Evolutionary conservation across 352 stramenopile species (phyloP), one percentile per base, ranked within the genome.

Genomic region (Peronospora farinosa): DNA sequence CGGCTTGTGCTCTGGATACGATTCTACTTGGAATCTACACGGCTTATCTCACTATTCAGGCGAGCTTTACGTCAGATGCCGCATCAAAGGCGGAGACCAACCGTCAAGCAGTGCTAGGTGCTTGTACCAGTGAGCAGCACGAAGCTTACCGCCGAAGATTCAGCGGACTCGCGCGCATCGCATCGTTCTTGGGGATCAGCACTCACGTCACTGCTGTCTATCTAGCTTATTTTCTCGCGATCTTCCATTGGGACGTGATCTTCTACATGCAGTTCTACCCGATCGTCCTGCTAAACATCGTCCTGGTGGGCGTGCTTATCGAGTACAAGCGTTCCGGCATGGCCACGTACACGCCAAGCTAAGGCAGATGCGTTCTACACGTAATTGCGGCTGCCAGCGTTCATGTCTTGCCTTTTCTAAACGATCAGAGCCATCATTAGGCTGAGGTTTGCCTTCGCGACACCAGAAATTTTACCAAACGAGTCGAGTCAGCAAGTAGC

Each of bases 161-260:
- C 61, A 30, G 58, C 41, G 48, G 64, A 40, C 54, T 92, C 13
- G 74, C 88, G 51, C 78, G 80, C 25, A 38, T 88, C 17, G 80
- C 80, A 37, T 92, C 80, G 31, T 88, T 88, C 57, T 73, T 92
- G 63, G 80, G 80, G 45, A 88, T 92, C 60, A 87, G 74, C 51
- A 74, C 80, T 11, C 80, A 92, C 51, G 66, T 92, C 32, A 69
- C 72, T 7, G 78, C 69, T 4, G 51, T 92, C 9, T 92, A 92
- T 51, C 45, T 88, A 15, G 64, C 75, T 5, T 91, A 88, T 43
- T 76, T 79, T 10, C 47, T 67, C 13, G 77, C 80, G 17, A 84
- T 87, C 36, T 86, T 74, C 59, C 60, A 83, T 59, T 91, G 77
- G 75, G 76, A 88, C 33, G 67, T 59, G 41, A 69, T 91, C 28